Evolutionary conservation across 2,329 filamentous ascomycete species (phyloP).

Genomic region (Alternaria infectoria): DNA sequence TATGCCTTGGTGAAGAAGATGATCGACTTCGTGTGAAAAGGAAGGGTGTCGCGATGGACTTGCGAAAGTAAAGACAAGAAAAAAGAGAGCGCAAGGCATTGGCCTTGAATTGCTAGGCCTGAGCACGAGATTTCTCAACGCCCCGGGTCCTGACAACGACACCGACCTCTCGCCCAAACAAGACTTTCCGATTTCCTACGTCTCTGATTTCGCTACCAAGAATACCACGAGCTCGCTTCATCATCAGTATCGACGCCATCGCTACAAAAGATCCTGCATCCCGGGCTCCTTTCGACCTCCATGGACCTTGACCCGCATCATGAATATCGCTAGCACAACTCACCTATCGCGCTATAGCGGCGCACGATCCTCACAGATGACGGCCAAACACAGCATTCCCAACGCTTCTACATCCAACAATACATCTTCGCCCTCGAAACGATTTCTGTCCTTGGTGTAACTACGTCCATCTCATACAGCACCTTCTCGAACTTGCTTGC

Average conservation of each 20-base stretch:
- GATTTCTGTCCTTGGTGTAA: background rate
- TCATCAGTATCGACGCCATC: background rate
- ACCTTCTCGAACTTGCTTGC: background rate
- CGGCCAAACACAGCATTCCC: background rate
- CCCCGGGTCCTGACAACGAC: background rate
- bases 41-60: background rate
- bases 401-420: background rate
- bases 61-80: background rate
- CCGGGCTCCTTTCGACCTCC: background rate
- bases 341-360: background rate
- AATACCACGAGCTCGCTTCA: background rate
- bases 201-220: background rate
- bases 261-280: background rate
- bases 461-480: background rate
- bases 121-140: background rate
- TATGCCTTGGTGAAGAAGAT: constrained; percentile 29
- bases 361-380: background rate
- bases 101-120: background rate
- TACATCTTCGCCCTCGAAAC: background rate
- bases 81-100: background rate
- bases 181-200: background rate
- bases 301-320: background rate
- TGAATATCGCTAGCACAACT: background rate
- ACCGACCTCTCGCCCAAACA: background rate
- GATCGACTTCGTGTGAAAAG: background rate